These are phyloP conservation scores for Flaveria sonorensis DNA, from an alignment of 129 eudicot genomes.

Conservation along the genomic window DNA sequence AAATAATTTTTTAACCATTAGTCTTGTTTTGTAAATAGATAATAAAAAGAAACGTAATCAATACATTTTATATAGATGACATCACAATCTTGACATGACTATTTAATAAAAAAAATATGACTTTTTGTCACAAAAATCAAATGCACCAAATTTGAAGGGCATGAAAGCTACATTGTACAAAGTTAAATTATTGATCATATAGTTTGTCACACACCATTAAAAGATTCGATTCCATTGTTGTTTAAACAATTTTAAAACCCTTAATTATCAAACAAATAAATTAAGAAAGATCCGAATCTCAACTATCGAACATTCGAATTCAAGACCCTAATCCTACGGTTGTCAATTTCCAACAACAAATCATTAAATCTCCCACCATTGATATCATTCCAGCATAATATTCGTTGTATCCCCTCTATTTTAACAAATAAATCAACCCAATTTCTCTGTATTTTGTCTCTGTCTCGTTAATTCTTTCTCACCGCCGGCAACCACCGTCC, in stretches of 20 bases:
- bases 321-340: slow-evolving; percentile 46
- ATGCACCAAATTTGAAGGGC: slow-evolving; percentile 16
- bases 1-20: not conserved
- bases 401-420: not conserved
- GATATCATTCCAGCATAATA: slow-evolving; percentile 36
- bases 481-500: slow-evolving; percentile 11
- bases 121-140: not conserved
- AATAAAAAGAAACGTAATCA: not conserved
- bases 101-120: not conserved
- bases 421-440: slow-evolving; percentile 31
- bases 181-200: slow-evolving; percentile 24
- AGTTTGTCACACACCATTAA: slow-evolving; percentile 23
- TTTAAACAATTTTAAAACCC: slow-evolving; percentile 1
- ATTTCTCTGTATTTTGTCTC: slow-evolving; percentile 9
- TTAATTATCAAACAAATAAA: not conserved
- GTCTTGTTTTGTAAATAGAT: not conserved
- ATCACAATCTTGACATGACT: not conserved
- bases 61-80: not conserved
- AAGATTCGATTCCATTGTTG: slow-evolving; percentile 27
- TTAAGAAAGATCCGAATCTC: slow-evolving; percentile 61
- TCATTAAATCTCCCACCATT: slow-evolving; percentile 12
- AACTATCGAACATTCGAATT: slow-evolving; percentile 50
- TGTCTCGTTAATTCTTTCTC: not conserved
- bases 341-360: slow-evolving; percentile 16
- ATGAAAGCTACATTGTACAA: slow-evolving; percentile 11